These are phyloP conservation scores for Litchi chinensis DNA, from an alignment of 345 rosid genomes.

Conservation along the genomic window DNA sequence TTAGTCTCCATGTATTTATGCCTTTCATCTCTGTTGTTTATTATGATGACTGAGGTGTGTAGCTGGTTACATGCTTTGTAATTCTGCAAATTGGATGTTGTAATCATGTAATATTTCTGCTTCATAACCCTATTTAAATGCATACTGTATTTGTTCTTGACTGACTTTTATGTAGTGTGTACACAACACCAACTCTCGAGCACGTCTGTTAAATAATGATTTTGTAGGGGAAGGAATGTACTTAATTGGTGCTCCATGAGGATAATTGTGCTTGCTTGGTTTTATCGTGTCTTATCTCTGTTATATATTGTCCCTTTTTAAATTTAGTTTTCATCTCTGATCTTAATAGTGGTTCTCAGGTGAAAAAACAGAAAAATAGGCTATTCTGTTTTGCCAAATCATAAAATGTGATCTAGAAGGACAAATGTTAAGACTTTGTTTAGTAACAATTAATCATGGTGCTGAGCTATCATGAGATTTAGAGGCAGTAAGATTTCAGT, in stretches of 20 bases:
- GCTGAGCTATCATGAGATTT: neutral
- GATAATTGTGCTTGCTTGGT: neutral
- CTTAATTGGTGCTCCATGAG: neutral
- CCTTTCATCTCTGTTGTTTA: neutral
- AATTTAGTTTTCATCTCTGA: neutral
- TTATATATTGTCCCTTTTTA: neutral
- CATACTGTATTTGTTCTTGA: neutral
- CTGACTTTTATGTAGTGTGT: neutral
- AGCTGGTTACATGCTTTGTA: neutral
- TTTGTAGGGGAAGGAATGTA: neutral
- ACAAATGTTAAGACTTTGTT: neutral
- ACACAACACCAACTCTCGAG: neutral
- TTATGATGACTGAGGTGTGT: neutral
- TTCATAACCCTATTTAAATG: neutral
- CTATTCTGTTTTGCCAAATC: neutral
- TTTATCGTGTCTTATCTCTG: neutral
- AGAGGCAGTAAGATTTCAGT: neutral
- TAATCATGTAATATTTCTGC: neutral
- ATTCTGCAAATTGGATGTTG: neutral
- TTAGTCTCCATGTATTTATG: neutral
- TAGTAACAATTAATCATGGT: neutral
- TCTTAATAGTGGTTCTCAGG: neutral
- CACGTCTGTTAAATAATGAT: neutral
- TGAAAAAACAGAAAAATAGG: neutral
- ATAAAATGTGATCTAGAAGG: slow-evolving; percentile 2